Percentiles rank a stretch among this genome's conserved stretches.
phyloP scores from a whole-genome alignment of 805 yeast genomes.

The Candida germanica region DNA sequence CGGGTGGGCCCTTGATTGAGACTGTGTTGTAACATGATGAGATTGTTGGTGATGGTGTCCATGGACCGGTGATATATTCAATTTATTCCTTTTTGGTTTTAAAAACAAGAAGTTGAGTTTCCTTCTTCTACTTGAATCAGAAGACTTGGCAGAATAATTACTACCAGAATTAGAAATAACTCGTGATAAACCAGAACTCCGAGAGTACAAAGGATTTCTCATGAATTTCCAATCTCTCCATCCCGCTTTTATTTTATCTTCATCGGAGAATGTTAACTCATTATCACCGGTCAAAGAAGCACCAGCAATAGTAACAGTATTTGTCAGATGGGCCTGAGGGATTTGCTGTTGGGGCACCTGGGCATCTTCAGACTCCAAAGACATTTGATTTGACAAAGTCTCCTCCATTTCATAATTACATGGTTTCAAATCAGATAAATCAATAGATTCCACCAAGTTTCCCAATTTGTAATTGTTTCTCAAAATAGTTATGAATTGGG shows the following conservation, averaged over 20 bases:
- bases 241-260: conserved; percentile 55
- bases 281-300: neutral
- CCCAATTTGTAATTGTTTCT: conserved; percentile 57
- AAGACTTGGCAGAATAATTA: conserved; percentile 11
- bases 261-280: conserved; percentile 6
- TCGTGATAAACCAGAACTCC: conserved; percentile 17
- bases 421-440: conserved; percentile 49
- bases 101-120: conserved; percentile 7
- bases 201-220: conserved; percentile 61
- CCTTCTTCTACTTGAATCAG: conserved; percentile 8
- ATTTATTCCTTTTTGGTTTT: conserved; percentile 11
- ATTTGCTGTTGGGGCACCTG: no score
- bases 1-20: conserved; percentile 44
- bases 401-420: conserved; percentile 24
- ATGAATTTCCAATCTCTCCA: conserved; percentile 93
- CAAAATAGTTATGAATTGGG: conserved; percentile 73
- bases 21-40: neutral
- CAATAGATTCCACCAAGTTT: conserved; percentile 50
- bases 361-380: conserved; percentile 4
- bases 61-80: neutral
- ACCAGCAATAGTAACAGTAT: no score
- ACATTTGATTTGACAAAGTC: conserved; percentile 1
- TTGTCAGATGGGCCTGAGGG: neutral
- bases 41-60: neutral
- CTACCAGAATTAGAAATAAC: conserved; percentile 15